These are phyloP conservation scores for Fusarium sp. DNA, from an alignment of 2,329 filamentous ascomycete species.

Conservation along the genomic window DNA sequence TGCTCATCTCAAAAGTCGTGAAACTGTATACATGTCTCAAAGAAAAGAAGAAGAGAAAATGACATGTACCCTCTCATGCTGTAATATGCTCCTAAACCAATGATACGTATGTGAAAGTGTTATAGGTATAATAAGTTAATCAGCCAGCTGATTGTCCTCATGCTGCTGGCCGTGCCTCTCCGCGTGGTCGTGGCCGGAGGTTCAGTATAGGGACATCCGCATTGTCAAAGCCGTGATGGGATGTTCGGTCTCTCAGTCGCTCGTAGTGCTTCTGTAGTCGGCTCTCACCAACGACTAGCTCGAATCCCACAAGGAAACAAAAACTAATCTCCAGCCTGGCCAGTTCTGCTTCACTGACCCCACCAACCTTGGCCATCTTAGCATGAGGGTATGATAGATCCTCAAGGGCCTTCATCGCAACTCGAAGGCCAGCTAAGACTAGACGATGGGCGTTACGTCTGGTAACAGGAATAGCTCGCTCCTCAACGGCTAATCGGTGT, in stretches of 20 bases:
- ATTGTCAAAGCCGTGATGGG: conserved; percentile 44
- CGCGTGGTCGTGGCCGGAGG: conserved; percentile 45
- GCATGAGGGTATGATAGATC: conserved; percentile 89
- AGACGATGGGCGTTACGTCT: conserved; percentile 88
- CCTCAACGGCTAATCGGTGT: conserved; percentile 82
- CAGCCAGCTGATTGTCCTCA: conserved; percentile 14
- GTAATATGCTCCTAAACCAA: conserved; percentile 14
- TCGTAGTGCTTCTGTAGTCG: conserved; percentile 54
- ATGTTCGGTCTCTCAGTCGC: conserved; percentile 51
- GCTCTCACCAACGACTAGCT: conserved; percentile 71
- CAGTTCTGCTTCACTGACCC: conserved; percentile 86
- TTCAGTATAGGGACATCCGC: conserved; percentile 51
- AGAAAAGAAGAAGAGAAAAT: conserved; percentile 19
- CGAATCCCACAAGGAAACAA: conserved; percentile 88
- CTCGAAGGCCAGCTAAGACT: conserved; percentile 84
- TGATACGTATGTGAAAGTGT: conserved; percentile 7
- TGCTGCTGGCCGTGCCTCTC: conserved; percentile 34
- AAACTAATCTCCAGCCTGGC: conserved; percentile 90
- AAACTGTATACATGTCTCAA: conserved; percentile 13
- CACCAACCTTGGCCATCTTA: conserved; percentile 88
- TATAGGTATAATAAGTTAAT: neutral
- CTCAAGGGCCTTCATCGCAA: conserved; percentile 96
- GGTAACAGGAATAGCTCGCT: conserved; percentile 85
- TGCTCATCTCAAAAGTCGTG: conserved; percentile 19
- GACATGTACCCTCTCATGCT: conserved; percentile 13